Evolutionary conservation across 1,139 yeast species (phyloP), one percentile per base, ranked within the genome.

Genomic region (Suhomyces maxii): DNA sequence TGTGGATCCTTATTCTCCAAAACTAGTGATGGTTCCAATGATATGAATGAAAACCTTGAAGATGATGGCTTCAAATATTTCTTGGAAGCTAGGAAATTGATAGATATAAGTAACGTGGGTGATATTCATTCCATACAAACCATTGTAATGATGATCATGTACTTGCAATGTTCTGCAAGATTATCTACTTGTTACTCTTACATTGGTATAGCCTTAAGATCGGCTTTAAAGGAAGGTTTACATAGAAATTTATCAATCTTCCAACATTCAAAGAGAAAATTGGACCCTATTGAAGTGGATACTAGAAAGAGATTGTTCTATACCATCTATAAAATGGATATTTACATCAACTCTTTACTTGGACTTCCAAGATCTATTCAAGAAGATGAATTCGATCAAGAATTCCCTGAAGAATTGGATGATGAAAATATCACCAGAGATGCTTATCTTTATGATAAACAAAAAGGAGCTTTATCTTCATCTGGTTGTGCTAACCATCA

Each of bases 251-350:
- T 87, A 41, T 75, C 81, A 30, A 67, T 73, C 7, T 74, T 74
- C 53, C 78, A 73, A 48, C 80, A 77, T 58, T 80, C 77, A 1
- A 69, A 67, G 42, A 53, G 77, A 31, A 67, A 67, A 48, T 81
- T 87, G 57, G 86, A 86, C 56, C 95, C 96, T 0, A 84, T 89
- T 39, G 97, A 89, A 62, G 71, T 85, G 34, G 97, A 91, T 61
- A 87, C 89, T 34, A 73, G 97, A 48, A 90, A 89, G 61, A 74
- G 97, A 52, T 69, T 90, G 33, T 90, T 90, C 60, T 90, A 89
- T 82, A 87, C 97, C 1, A 86, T 91, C 52, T 86, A 89, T 63
- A 90, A 90, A 61, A 84, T 90, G 90, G 97, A 91, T 60, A 83
- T 90, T 41, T 90, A 90, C 61, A 88, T 89, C 50, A 89, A 89